Evolutionary conservation across 2,329 filamentous ascomycete species (phyloP).

Genomic region (Penicillium polonicum): DNA sequence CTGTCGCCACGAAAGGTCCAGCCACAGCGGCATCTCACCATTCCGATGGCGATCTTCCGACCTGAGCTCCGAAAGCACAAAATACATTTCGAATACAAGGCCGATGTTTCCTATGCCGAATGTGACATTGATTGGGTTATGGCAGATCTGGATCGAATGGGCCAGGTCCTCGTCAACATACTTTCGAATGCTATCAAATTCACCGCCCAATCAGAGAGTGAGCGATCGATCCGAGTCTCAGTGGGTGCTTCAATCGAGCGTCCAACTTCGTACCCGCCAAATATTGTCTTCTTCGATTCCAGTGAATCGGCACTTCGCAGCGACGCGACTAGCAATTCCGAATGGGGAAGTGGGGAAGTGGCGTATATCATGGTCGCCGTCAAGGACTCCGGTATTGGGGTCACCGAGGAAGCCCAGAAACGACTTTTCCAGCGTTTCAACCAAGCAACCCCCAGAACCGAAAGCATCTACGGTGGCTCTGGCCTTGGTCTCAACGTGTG

Average conservation of each 20-base stretch:
- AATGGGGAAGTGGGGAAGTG: conserved; percentile 58
- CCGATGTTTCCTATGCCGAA: conserved; percentile 61
- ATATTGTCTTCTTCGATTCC: conserved; percentile 35
- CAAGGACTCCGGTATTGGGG: conserved; percentile 72
- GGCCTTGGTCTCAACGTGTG: conserved; percentile 79
- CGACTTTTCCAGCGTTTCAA: conserved; percentile 76
- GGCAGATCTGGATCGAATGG: conserved; percentile 70
- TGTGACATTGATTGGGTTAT: conserved; percentile 64
- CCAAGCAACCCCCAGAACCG: conserved; percentile 72
- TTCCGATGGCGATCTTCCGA: conserved; percentile 74
- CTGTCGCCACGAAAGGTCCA: conserved; percentile 70
- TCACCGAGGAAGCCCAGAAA: conserved; percentile 69
- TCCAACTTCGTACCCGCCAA: conserved; percentile 45
- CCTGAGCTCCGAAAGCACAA: conserved; percentile 68
- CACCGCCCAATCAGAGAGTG: conserved; percentile 54
- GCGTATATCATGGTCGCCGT: conserved; percentile 71
- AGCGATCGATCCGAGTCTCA: conserved; percentile 49
- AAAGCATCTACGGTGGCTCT: conserved; percentile 75
- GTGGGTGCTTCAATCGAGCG: conserved; percentile 51
- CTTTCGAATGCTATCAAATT: conserved; percentile 82
- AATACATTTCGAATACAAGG: conserved; percentile 64
- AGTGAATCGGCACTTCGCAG: conserved; percentile 20
- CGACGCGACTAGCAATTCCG: conserved; percentile 41
- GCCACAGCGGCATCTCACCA: conserved; percentile 64
- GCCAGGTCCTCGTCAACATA: conserved; percentile 78